These are phyloP conservation scores for Begonia peltatifolia DNA, from an alignment of 306 rosid species.

Conservation along the genomic window DNA sequence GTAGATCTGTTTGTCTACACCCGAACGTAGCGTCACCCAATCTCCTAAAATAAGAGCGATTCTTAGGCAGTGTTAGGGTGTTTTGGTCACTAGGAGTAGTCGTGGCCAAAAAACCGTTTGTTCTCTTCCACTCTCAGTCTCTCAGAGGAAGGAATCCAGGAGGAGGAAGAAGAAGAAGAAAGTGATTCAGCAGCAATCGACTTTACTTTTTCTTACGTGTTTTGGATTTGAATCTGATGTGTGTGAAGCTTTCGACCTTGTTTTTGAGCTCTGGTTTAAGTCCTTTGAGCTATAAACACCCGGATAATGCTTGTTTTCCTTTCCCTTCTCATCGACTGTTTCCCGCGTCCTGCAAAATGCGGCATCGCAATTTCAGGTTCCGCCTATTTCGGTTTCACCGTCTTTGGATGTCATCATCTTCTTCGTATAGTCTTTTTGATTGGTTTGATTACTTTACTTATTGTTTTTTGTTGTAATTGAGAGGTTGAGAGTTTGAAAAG, in stretches of 20 bases:
- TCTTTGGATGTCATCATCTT: neutral
- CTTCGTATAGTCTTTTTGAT: neutral
- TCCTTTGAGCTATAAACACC: slow-evolving; percentile 14
- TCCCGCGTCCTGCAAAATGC: slow-evolving; percentile 43
- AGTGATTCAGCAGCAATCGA: neutral
- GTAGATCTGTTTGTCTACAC: too few species aligned
- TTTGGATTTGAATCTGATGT: slow-evolving; percentile 21
- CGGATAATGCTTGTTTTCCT: slow-evolving; percentile 18
- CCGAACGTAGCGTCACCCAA: too few species aligned
- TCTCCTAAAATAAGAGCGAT: neutral
- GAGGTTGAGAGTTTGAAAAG: too few species aligned
- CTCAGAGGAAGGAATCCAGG: neutral
- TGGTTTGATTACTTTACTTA: too few species aligned
- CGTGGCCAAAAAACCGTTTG: slow-evolving; percentile 3
- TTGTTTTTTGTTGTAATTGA: too few species aligned
- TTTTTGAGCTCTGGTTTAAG: slow-evolving; percentile 36
- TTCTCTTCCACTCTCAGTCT: neutral
- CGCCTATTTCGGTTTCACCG: neutral
- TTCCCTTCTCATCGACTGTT: slow-evolving; percentile 18
- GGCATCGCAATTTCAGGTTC: slow-evolving; percentile 47
- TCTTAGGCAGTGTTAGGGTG: neutral
- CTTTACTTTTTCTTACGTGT: neutral
- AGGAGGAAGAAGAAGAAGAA: neutral
- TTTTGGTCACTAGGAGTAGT: slow-evolving; percentile 1
- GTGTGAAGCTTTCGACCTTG: slow-evolving; percentile 40